Conservation (phyloP, 106 monocot species). For the Dioscorea zingiberensis region DNA sequence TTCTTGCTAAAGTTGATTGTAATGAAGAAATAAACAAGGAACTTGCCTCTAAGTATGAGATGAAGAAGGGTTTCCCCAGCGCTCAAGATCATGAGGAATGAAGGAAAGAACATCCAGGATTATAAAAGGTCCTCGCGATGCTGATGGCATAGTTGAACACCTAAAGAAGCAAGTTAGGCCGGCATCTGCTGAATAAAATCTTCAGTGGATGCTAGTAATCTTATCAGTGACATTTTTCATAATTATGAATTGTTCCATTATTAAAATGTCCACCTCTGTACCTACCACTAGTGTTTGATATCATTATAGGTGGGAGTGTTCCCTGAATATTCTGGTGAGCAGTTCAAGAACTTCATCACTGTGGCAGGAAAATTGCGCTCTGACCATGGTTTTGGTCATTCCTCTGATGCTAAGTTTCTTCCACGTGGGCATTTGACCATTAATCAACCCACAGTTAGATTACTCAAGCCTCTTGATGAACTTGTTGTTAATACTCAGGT, state of each 20-base stretch:
- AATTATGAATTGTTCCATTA: background rate
- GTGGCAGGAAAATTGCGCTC: conserved; percentile 74
- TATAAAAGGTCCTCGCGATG: conserved; percentile 91
- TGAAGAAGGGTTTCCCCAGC: conserved; percentile 80
- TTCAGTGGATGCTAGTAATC: conserved; percentile 35
- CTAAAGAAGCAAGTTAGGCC: conserved; percentile 83
- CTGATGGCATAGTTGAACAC: conserved; percentile 86
- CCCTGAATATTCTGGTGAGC: conserved; percentile 56
- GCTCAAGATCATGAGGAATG: conserved; percentile 76
- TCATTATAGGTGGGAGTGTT: conserved; percentile 73
- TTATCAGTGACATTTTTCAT: conserved; percentile 27
- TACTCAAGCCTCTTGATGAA: conserved; percentile 95
- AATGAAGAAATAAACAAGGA: conserved; percentile 67
- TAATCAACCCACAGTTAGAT: conserved; percentile 47
- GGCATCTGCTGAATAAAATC: conserved; percentile 73
- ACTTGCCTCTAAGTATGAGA: conserved; percentile 56
- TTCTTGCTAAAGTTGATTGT: conserved; percentile 91
- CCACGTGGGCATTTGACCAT: conserved; percentile 61
- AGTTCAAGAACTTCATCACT: conserved; percentile 60
- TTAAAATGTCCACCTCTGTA: background rate
- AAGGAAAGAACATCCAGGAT: conserved; percentile 60
- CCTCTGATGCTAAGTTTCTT: conserved; percentile 68
- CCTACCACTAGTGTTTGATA: background rate
- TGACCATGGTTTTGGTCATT: conserved; percentile 79
- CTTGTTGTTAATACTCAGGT: conserved; percentile 76